Evolutionary conservation across 2,329 filamentous ascomycete genomes (phyloP).

Genomic region (Ustilaginoidea virens): DNA sequence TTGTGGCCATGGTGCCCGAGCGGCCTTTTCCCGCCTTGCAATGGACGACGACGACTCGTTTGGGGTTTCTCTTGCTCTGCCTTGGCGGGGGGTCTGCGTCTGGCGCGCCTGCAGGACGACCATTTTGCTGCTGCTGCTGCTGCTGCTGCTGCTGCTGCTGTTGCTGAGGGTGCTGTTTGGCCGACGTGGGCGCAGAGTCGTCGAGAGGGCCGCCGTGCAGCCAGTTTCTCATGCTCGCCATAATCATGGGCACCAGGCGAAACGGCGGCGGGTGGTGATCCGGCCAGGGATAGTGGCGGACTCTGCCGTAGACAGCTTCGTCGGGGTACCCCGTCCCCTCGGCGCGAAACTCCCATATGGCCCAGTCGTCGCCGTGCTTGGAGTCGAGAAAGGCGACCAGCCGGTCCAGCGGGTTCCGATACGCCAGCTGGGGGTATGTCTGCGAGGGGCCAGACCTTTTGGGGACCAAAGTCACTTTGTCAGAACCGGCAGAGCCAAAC

Average conservation of each 20-base stretch:
- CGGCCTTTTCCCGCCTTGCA: conserved; percentile 95
- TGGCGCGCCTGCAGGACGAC: too few species aligned
- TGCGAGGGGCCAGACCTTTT: conserved; percentile 74
- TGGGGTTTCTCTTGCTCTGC: conserved; percentile 17
- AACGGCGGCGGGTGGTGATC: conserved; percentile 97
- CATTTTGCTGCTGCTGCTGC: neutral
- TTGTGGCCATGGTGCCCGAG: conserved; percentile 75
- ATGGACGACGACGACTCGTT: conserved; percentile 75
- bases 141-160: neutral
- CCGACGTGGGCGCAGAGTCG: conserved; percentile 1
- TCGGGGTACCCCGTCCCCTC: conserved; percentile 96
- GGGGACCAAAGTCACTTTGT: neutral
- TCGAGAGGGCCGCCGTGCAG: conserved; percentile 37
- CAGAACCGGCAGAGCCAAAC: neutral
- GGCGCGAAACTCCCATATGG: conserved; percentile 94
- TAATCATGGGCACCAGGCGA: conserved; percentile 68
- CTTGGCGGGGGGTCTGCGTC: conserved; percentile 8
- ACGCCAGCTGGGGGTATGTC: conserved; percentile 80
- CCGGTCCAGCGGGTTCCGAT: conserved; percentile 80
- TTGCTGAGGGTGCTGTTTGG: neutral
- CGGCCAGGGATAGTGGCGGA: conserved; percentile 89
- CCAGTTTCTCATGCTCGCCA: conserved; percentile 90
- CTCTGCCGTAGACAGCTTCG: conserved; percentile 66
- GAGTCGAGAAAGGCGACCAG: conserved; percentile 78
- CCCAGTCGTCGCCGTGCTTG: conserved; percentile 74